phyloP scores from a whole-genome alignment of 2,329 filamentous ascomycete species.

The Colletotrichum costaricense region DNA sequence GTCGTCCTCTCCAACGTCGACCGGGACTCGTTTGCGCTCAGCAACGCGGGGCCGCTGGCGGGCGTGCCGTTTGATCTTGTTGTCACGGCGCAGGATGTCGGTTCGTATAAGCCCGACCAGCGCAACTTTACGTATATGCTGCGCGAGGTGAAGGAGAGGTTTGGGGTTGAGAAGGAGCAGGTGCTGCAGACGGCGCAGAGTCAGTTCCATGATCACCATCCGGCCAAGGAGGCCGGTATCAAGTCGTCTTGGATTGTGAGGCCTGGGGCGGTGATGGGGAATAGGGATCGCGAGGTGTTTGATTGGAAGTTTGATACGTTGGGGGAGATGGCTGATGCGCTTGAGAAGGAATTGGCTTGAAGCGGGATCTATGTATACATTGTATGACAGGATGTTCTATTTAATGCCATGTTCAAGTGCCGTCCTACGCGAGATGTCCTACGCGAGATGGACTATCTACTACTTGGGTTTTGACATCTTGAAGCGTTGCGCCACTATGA shows the following conservation, averaged over 20 bases:
- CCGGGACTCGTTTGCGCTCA: slow-evolving; percentile 58
- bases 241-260: slow-evolving; percentile 71
- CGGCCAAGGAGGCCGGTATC: slow-evolving; percentile 69
- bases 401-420: no score
- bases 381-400: no score
- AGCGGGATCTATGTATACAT: no score
- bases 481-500: no score
- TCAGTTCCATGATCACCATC: slow-evolving; percentile 76
- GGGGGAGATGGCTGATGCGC: slow-evolving; percentile 69
- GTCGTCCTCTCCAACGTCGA: slow-evolving; percentile 70
- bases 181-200: slow-evolving; percentile 77
- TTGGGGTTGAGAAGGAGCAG: slow-evolving; percentile 64
- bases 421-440: no score
- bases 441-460: no score
- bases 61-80: slow-evolving; percentile 68
- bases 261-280: slow-evolving; percentile 51
- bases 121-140: slow-evolving; percentile 76
- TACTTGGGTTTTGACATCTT: no score
- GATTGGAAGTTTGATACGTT: slow-evolving; percentile 70
- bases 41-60: slow-evolving; percentile 57
- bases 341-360: slow-evolving; percentile 50
- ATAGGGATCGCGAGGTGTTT: slow-evolving; percentile 54
- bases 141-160: slow-evolving; percentile 60
- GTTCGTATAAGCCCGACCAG: slow-evolving; percentile 75
- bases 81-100: slow-evolving; percentile 77